Conservation (phyloP, 768 basidiomycete species). For the Filobasidium floriforme region DNA sequence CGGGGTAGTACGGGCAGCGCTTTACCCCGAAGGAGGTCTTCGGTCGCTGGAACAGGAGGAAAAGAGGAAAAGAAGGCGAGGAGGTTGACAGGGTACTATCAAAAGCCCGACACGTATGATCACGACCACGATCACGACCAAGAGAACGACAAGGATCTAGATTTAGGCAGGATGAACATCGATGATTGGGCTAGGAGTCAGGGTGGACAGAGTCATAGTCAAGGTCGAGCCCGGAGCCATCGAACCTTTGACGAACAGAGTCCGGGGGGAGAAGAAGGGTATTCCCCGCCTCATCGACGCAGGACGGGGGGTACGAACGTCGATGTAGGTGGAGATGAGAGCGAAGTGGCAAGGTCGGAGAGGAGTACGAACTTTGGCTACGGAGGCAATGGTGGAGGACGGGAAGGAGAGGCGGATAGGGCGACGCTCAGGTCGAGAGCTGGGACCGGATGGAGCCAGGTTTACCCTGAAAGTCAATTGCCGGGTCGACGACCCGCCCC, state of each 20-base stretch:
- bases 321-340: constrained; percentile 5
- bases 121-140: not conserved
- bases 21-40: not conserved
- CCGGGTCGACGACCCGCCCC: not conserved
- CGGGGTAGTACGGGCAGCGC: not conserved
- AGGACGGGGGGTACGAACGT: constrained; percentile 15
- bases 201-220: not conserved
- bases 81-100: not conserved
- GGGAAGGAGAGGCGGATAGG: not conserved
- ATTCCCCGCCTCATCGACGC: too few relatives aligned
- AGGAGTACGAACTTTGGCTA: not conserved
- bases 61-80: not conserved
- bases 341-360: not conserved
- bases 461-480: constrained; percentile 1
- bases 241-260: not conserved
- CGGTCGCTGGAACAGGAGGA: too few relatives aligned
- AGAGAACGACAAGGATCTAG: not conserved
- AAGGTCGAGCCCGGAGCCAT: not conserved
- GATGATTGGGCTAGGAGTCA: constrained; percentile 13
- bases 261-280: not conserved
- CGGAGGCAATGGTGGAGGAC: not conserved
- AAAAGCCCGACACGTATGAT: not conserved
- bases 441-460: constrained; percentile 1
- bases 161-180: constrained; percentile 1
- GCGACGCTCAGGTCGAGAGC: not conserved